Evolutionary conservation across 2,329 filamentous ascomycete species (phyloP).

Genomic region (Curvularia lunata): DNA sequence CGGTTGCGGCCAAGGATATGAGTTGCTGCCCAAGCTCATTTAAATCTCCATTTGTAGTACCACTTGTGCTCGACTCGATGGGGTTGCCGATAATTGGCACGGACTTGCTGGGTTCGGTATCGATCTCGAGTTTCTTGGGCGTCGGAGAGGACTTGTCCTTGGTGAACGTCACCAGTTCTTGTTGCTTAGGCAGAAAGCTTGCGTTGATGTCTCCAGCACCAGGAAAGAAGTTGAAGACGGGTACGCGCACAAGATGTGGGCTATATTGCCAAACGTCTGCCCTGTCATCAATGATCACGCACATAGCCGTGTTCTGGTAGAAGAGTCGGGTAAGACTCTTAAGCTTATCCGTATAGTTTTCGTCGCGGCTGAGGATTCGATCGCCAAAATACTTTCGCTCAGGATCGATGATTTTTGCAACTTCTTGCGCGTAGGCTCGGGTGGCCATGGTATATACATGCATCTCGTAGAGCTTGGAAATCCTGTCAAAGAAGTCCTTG

Average conservation of each 20-base stretch:
- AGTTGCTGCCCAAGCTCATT: conserved; percentile 75
- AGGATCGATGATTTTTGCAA: conserved; percentile 91
- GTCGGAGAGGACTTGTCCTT: conserved; percentile 28
- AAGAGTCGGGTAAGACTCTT: conserved; percentile 93
- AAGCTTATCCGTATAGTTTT: conserved; percentile 89
- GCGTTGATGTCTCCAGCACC: conserved; percentile 99
- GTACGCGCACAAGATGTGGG: conserved; percentile 91
- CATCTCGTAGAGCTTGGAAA: conserved; percentile 85
- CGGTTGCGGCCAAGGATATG: conserved; percentile 74
- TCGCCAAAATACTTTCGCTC: conserved; percentile 89
- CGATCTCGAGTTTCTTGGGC: conserved; percentile 22
- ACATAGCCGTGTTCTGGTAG: conserved; percentile 97
- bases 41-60: conserved; percentile 52
- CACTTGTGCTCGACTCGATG: conserved; percentile 24
- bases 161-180: conserved; percentile 41
- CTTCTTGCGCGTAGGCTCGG: conserved; percentile 89
- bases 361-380: conserved; percentile 92
- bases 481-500: conserved; percentile 75
- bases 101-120: conserved; percentile 23
- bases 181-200: conserved; percentile 85
- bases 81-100: conserved; percentile 34
- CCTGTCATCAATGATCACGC: conserved; percentile 96
- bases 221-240: conserved; percentile 96
- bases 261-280: conserved; percentile 96
- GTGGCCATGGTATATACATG: conserved; percentile 99